Conservation (phyloP, 164 flowering plant species). For the Kingdonia uniflora region DNA sequence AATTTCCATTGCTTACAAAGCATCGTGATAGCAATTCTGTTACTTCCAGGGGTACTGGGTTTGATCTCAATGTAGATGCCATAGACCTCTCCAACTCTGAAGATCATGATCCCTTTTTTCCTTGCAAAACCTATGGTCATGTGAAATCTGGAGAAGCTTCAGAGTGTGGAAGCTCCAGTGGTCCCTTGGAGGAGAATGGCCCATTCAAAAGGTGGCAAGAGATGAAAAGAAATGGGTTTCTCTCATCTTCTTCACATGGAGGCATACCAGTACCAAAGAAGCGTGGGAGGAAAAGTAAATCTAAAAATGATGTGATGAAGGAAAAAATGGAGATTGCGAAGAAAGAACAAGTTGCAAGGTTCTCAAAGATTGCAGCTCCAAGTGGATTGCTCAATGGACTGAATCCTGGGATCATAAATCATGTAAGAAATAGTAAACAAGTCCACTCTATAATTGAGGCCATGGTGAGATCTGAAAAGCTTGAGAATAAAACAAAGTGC, state of each 20-base stretch:
- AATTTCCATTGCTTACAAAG: neutral
- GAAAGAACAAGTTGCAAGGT: constrained; percentile 75
- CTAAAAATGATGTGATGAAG: constrained; percentile 44
- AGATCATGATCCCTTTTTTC: constrained; percentile 24
- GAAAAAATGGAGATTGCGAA: constrained; percentile 73
- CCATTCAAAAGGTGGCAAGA: constrained; percentile 56
- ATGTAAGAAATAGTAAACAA: constrained; percentile 89
- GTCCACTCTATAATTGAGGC: constrained; percentile 92
- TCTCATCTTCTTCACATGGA: constrained; percentile 51
- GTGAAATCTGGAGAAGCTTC: constrained; percentile 37
- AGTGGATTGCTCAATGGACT: constrained; percentile 78
- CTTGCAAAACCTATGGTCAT: constrained; percentile 20
- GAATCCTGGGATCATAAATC: constrained; percentile 92
- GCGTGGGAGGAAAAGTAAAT: constrained; percentile 51
- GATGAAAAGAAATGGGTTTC: constrained; percentile 81
- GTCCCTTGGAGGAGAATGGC: constrained; percentile 47
- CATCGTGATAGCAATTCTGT: constrained; percentile 5
- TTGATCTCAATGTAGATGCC: constrained; percentile 40
- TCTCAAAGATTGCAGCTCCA: constrained; percentile 85
- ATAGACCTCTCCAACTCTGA: constrained; percentile 32
- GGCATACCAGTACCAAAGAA: constrained; percentile 57
- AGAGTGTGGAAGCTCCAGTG: constrained; percentile 61
- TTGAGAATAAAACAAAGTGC: constrained; percentile 19
- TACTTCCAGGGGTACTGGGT: constrained; percentile 23
- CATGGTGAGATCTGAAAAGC: constrained; percentile 54